These are phyloP conservation scores for Ophiocordyceps unilateralis DNA, from an alignment of 2,329 filamentous ascomycete genomes.

Conservation along the genomic window DNA sequence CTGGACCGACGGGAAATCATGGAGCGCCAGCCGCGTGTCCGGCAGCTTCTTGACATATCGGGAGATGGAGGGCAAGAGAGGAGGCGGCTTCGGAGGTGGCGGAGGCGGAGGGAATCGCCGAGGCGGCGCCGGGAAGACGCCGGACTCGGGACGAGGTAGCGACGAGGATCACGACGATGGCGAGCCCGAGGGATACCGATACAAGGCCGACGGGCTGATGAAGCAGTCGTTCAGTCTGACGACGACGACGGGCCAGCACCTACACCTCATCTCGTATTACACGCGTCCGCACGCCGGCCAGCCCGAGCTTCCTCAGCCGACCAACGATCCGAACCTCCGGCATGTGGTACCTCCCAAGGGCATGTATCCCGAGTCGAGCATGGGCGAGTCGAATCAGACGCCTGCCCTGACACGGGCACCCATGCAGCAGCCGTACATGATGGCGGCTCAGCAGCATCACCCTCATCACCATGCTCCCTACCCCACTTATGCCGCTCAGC, in stretches of 20 bases:
- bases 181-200: constrained; percentile 80
- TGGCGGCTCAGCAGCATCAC: constrained; percentile 16
- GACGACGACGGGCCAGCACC: constrained; percentile 70
- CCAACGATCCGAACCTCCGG: constrained; percentile 61
- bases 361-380: constrained; percentile 91
- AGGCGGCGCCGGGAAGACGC: constrained; percentile 54
- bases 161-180: constrained; percentile 75
- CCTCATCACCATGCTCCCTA: constrained; percentile 6
- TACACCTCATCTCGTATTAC: constrained; percentile 97
- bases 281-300: constrained; percentile 60
- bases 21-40: constrained; percentile 93
- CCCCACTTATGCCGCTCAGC: constrained; percentile 20
- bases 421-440: constrained; percentile 30
- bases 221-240: constrained; percentile 99
- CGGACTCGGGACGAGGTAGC: constrained; percentile 63
- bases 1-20: constrained; percentile 98
- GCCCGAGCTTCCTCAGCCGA: constrained; percentile 62
- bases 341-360: constrained; percentile 79
- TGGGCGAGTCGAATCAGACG: constrained; percentile 67
- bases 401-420: constrained; percentile 67
- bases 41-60: constrained; percentile 95
- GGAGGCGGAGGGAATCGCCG: constrained; percentile 21
- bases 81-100: constrained; percentile 46
- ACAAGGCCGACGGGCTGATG: constrained; percentile 94
- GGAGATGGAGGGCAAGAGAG: constrained; percentile 97